phyloP scores from a whole-genome alignment of 2,329 filamentous ascomycete species.

The Aspergillus neotritici region DNA sequence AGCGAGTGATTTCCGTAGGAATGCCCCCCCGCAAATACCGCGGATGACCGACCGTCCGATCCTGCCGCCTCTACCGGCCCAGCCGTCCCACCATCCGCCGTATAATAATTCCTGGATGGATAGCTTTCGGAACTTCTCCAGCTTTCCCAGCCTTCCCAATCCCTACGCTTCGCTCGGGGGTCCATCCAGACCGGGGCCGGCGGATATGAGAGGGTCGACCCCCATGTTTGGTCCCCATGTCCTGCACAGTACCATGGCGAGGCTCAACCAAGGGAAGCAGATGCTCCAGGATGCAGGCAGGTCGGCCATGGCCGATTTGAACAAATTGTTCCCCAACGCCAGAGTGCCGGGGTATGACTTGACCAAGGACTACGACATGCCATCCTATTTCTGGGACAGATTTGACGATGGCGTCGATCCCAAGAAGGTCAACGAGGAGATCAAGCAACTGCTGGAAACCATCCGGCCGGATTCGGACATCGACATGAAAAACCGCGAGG shows the following conservation, averaged over 20 bases:
- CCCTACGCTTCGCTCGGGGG: background rate
- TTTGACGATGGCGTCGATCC: conserved; percentile 35
- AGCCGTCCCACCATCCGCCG: too few relatives aligned
- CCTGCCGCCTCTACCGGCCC: too few relatives aligned
- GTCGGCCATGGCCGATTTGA: conserved; percentile 2
- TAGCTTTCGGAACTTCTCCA: too few relatives aligned
- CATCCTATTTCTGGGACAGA: too few relatives aligned
- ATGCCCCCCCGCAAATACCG: background rate
- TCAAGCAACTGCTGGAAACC: conserved; percentile 64
- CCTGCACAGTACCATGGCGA: conserved; percentile 17
- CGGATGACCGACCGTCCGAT: too few relatives aligned
- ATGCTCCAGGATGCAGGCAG: conserved; percentile 10
- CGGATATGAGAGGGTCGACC: conserved; percentile 1
- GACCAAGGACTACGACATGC: too few relatives aligned
- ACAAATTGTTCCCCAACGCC: too few relatives aligned
- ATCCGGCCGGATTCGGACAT: conserved; percentile 68
- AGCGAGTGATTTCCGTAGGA: conserved; percentile 14
- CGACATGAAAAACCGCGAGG: conserved; percentile 56
- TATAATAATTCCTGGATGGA: too few relatives aligned
- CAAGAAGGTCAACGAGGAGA: conserved; percentile 56
- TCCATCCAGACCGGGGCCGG: conserved; percentile 1
- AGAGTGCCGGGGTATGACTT: too few relatives aligned
- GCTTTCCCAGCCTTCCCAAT: background rate
- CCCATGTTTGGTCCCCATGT: conserved; percentile 12
- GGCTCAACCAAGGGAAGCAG: conserved; percentile 12